A percentile compares a stretch with the other conserved stretches of the same genome.
These are phyloP conservation scores for Exophiala lecanii-corni DNA, from an alignment of 2,329 filamentous ascomycete genomes.

Conservation along the genomic window DNA sequence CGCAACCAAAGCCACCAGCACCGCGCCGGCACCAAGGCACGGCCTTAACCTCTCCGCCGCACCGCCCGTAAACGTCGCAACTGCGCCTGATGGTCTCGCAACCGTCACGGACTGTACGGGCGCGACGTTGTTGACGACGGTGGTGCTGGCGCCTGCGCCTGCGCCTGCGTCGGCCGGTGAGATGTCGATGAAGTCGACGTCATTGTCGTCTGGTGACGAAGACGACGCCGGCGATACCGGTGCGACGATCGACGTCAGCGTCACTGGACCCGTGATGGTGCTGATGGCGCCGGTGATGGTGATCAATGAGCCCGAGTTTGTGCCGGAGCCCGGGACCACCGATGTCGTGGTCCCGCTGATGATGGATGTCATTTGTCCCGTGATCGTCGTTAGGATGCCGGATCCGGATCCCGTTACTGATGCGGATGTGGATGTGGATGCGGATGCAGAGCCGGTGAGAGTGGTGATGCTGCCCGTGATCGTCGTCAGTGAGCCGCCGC, in stretches of 20 bases:
- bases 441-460: not conserved
- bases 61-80: constrained; percentile 1
- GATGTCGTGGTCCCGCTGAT: not conserved
- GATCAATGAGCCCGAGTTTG: not conserved
- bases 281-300: constrained; percentile 21
- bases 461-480: not conserved
- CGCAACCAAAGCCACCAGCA: too few species aligned
- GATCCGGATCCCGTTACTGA: constrained; percentile 32
- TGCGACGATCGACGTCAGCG: not conserved
- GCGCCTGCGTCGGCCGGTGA: not conserved
- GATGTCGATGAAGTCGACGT: not conserved
- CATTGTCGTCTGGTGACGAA: not conserved
- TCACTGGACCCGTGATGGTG: constrained; percentile 4
- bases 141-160: too few species aligned
- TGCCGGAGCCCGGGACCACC: not conserved
- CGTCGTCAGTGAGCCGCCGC: not conserved
- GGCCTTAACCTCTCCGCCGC: not conserved
- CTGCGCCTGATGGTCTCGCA: too few species aligned
- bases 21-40: too few species aligned
- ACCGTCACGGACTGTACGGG: too few species aligned
- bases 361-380: not conserved
- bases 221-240: not conserved
- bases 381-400: not conserved
- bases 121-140: too few species aligned
- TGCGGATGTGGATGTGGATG: not conserved